These are phyloP conservation scores for Lodderomyces parapsilosis DNA, from an alignment of 1,139 yeast species.

Conservation along the genomic window DNA sequence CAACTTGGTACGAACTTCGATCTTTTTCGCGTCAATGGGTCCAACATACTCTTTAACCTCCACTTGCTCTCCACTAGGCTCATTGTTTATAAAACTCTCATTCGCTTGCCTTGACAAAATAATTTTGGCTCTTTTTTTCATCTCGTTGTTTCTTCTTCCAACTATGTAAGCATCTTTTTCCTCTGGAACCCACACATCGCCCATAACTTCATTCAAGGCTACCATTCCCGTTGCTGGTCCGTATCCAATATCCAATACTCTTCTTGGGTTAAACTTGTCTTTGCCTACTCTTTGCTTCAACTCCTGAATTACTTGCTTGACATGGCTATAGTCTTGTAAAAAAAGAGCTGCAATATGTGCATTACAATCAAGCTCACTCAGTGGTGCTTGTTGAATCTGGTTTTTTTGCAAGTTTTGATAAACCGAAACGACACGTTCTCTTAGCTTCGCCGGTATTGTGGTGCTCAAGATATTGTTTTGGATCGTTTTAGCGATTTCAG, in stretches of 20 bases:
- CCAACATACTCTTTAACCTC: constrained; percentile 34
- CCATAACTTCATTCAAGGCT: constrained; percentile 82
- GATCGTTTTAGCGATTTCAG: constrained; percentile 52
- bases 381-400: constrained; percentile 53
- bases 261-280: constrained; percentile 56
- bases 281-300: constrained; percentile 52
- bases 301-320: constrained; percentile 67
- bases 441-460: constrained; percentile 54
- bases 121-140: constrained; percentile 79
- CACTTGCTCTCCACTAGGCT: constrained; percentile 14
- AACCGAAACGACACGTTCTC: constrained; percentile 54
- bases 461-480: constrained; percentile 56
- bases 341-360: constrained; percentile 83
- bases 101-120: constrained; percentile 67
- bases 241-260: constrained; percentile 76
- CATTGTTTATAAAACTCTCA: constrained; percentile 36
- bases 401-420: constrained; percentile 49
- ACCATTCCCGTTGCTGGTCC: constrained; percentile 95
- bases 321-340: constrained; percentile 77
- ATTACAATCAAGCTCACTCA: constrained; percentile 65
- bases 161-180: constrained; percentile 70
- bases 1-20: constrained; percentile 53
- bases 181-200: constrained; percentile 56
- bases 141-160: constrained; percentile 59
- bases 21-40: constrained; percentile 56